A percentile compares a stretch with the other conserved stretches of the same genome.
Evolutionary conservation across 2,329 filamentous ascomycete genomes (phyloP).

Genomic region (Xylariaceae sp.): DNA sequence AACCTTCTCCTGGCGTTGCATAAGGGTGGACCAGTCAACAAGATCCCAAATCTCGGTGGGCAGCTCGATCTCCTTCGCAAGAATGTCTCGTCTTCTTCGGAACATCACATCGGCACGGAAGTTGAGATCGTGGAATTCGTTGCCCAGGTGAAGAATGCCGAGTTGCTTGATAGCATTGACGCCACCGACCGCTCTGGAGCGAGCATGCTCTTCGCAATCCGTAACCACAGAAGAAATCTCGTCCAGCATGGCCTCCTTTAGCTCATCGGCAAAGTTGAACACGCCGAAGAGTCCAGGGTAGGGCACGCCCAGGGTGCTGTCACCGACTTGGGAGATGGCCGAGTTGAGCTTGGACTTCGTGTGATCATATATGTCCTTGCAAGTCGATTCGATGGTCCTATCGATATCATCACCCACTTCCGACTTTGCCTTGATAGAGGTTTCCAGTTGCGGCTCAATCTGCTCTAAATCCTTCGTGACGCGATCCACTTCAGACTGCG

Average conservation of each 20-base stretch:
- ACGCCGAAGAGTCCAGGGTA: slow-evolving; percentile 82
- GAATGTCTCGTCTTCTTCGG: slow-evolving; percentile 69
- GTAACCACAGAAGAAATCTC: slow-evolving; percentile 76
- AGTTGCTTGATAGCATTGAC: slow-evolving; percentile 86
- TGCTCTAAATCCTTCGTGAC: slow-evolving; percentile 75
- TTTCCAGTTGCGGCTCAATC: slow-evolving; percentile 79
- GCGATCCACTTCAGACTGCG: slow-evolving; percentile 75
- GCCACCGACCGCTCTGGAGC: slow-evolving; percentile 67
- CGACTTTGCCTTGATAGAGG: slow-evolving; percentile 71
- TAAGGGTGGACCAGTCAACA: slow-evolving; percentile 75
- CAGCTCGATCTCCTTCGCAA: slow-evolving; percentile 80
- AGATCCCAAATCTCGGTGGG: slow-evolving; percentile 90
- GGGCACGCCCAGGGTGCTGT: slow-evolving; percentile 70
- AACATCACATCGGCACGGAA: slow-evolving; percentile 97
- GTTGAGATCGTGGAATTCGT: slow-evolving; percentile 77
- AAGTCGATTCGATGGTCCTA: slow-evolving; percentile 75
- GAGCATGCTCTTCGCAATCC: slow-evolving; percentile 80
- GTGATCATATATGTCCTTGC: slow-evolving; percentile 77
- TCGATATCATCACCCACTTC: slow-evolving; percentile 81
- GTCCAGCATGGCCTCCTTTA: slow-evolving; percentile 87
- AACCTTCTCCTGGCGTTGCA: slow-evolving; percentile 90
- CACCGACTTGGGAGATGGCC: slow-evolving; percentile 73
- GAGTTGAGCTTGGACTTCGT: slow-evolving; percentile 68
- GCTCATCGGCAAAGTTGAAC: slow-evolving; percentile 88
- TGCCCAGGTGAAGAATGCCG: slow-evolving; percentile 80